These are phyloP conservation scores for Phytophthora megakarya DNA, from an alignment of 352 stramenopile species.

Conservation along the genomic window DNA sequence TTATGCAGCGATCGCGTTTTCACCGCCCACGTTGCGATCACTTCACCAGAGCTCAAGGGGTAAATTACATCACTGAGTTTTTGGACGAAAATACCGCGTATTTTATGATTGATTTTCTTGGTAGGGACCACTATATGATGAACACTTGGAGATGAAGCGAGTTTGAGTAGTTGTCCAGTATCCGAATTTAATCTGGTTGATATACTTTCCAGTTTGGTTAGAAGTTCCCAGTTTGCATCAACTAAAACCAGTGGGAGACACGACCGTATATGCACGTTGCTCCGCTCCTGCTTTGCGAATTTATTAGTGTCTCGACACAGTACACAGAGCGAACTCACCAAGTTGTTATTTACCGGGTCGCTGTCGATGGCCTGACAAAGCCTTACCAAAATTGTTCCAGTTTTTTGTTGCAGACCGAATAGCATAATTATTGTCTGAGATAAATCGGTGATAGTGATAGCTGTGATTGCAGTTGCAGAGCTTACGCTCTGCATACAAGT, in stretches of 20 bases:
- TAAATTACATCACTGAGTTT: conserved; percentile 7
- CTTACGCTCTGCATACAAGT: conserved; percentile 29
- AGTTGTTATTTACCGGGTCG: not conserved
- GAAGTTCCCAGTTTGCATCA: not conserved
- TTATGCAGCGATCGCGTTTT: not conserved
- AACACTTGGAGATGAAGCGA: conserved; percentile 2
- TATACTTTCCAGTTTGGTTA: conserved; percentile 5
- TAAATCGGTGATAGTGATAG: conserved; percentile 20
- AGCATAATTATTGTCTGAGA: conserved; percentile 23
- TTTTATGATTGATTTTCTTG: not conserved
- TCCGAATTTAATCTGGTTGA: not conserved
- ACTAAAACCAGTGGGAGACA: conserved; percentile 5
- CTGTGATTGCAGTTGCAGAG: conserved; percentile 9
- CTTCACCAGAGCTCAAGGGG: not conserved
- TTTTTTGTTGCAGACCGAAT: conserved; percentile 8
- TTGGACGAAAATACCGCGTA: conserved; percentile 13
- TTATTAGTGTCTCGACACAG: conserved; percentile 9
- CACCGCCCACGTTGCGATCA: not conserved
- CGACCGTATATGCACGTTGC: not conserved
- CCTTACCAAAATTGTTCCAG: conserved; percentile 2
- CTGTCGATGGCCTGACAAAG: not conserved
- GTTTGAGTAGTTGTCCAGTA: not conserved
- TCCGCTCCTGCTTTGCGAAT: not conserved
- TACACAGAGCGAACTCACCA: not conserved
- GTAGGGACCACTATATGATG: not conserved